A percentile compares a stretch with the other conserved stretches of the same genome.
phyloP scores from a whole-genome alignment of 2,329 filamentous ascomycete species.

The Scleromitrula shiraiana region DNA sequence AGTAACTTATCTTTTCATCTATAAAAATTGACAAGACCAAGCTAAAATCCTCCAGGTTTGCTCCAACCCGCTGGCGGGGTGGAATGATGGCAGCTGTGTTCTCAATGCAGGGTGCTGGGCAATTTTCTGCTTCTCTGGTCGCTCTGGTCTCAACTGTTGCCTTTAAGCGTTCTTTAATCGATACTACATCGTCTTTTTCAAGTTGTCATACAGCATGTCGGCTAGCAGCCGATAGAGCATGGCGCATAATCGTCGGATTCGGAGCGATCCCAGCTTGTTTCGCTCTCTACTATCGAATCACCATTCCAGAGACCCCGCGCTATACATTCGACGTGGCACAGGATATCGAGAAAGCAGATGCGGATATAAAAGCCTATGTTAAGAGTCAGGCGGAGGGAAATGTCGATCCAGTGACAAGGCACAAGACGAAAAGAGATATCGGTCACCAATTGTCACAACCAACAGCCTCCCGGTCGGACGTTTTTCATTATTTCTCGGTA shows the following conservation, averaged over 20 bases:
- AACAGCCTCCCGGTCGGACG: slow-evolving; percentile 62
- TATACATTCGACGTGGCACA: slow-evolving; percentile 76
- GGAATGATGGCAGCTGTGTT: slow-evolving; percentile 81
- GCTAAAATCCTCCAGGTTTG: slow-evolving; percentile 45
- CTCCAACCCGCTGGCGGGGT: slow-evolving; percentile 72
- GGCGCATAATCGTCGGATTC: slow-evolving; percentile 74
- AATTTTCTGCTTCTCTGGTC: slow-evolving; percentile 63
- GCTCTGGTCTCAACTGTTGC: slow-evolving; percentile 59
- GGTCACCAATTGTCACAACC: slow-evolving; percentile 52
- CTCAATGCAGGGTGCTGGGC: slow-evolving; percentile 78
- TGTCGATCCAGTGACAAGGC: slow-evolving; percentile 40
- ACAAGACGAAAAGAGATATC: slow-evolving; percentile 45
- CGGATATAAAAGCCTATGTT: slow-evolving; percentile 58
- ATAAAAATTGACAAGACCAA: no score
- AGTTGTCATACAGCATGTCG: slow-evolving; percentile 56
- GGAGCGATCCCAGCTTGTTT: slow-evolving; percentile 70
- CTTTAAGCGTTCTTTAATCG: slow-evolving; percentile 47
- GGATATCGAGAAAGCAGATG: slow-evolving; percentile 67
- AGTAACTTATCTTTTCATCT: neutral
- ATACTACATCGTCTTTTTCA: slow-evolving; percentile 35
- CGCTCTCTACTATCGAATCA: slow-evolving; percentile 78
- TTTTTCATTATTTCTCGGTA: slow-evolving; percentile 56
- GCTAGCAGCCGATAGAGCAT: slow-evolving; percentile 68
- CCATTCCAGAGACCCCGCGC: slow-evolving; percentile 75
- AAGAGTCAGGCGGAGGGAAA: slow-evolving; percentile 40